Conservation (phyloP, 139 green algal species). For the Auxenochlorella pyrenoidosa region DNA sequence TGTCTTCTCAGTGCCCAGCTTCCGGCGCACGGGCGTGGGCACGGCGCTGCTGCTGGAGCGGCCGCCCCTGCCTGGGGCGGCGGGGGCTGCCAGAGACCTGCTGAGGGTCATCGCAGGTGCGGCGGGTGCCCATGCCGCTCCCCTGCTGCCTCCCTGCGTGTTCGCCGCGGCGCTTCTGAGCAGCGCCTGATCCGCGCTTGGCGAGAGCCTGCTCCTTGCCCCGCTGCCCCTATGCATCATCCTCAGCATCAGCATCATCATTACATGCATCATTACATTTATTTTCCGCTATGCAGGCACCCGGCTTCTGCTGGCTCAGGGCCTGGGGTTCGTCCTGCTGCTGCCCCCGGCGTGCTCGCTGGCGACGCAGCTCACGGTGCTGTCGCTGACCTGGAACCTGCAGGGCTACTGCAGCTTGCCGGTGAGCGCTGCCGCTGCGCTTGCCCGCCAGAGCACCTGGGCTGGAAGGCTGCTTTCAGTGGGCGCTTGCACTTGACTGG, state of each 20-base stretch:
- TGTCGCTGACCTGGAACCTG: slow-evolving; percentile 1
- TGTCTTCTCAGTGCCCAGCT: not conserved
- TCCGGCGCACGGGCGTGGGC: not conserved
- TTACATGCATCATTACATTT: too few relatives aligned
- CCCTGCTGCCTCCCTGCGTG: too few relatives aligned
- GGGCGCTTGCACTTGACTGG: too few relatives aligned
- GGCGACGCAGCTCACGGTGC: not conserved
- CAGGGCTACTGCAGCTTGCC: not conserved
- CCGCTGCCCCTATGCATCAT: too few relatives aligned
- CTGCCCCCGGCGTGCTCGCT: not conserved
- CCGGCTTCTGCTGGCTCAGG: not conserved
- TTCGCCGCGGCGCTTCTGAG: too few relatives aligned
- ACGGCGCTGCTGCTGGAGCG: not conserved
- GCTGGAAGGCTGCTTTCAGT: too few relatives aligned
- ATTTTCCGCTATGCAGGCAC: not conserved
- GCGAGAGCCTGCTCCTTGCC: too few relatives aligned
- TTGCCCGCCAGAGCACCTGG: too few relatives aligned
- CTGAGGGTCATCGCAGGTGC: not conserved
- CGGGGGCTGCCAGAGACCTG: not conserved
- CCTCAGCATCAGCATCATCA: too few relatives aligned
- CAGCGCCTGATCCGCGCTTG: too few relatives aligned
- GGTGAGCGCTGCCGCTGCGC: too few relatives aligned
- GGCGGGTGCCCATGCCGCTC: too few relatives aligned
- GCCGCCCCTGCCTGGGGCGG: not conserved
- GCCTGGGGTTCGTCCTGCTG: not conserved